A percentile compares a stretch with the other conserved stretches of the same genome.
These are phyloP conservation scores for Diospyros lotus DNA, from an alignment of 148 eudicot species.

Conservation along the genomic window DNA sequence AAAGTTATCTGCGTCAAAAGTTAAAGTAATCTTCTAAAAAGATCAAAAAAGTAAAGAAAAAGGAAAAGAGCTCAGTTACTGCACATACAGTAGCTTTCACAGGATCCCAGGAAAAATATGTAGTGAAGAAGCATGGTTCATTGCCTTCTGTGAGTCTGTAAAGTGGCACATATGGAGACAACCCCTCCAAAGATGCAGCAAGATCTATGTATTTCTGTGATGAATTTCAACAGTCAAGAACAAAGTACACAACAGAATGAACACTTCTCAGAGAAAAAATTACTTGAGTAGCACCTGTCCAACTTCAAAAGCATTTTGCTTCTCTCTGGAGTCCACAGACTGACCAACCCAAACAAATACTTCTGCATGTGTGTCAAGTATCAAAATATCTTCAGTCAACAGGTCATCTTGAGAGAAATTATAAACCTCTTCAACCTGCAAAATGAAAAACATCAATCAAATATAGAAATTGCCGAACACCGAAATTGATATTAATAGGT, in stretches of 20 bases:
- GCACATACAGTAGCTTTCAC: conserved; percentile 83
- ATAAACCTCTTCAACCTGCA: conserved; percentile 86
- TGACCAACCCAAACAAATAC: conserved; percentile 98
- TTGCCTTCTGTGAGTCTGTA: conserved; percentile 91
- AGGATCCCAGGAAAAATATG: conserved; percentile 89
- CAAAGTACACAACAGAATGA: neutral
- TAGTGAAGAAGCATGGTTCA: conserved; percentile 96
- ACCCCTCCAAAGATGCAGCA: conserved; percentile 78
- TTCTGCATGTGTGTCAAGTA: conserved; percentile 92
- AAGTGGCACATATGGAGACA: conserved; percentile 68
- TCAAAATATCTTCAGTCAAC: conserved; percentile 89
- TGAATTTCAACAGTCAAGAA: conserved; percentile 13
- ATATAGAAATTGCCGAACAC: neutral
- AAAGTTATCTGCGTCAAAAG: neutral
- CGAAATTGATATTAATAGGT: neutral
- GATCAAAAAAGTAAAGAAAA: neutral
- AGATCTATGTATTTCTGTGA: conserved; percentile 77
- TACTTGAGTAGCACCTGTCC: conserved; percentile 59
- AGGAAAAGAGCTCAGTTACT: conserved; percentile 8
- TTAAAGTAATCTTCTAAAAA: neutral
- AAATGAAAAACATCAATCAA: conserved; percentile 1
- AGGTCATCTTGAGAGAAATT: conserved; percentile 96
- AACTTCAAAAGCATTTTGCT: conserved; percentile 80
- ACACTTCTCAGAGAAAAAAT: neutral
- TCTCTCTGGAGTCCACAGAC: conserved; percentile 78